Percentiles rank a stretch among this genome's conserved stretches.
Conservation (phyloP, 2,329 filamentous ascomycete species). For the Lasiodiplodia sp. region DNA sequence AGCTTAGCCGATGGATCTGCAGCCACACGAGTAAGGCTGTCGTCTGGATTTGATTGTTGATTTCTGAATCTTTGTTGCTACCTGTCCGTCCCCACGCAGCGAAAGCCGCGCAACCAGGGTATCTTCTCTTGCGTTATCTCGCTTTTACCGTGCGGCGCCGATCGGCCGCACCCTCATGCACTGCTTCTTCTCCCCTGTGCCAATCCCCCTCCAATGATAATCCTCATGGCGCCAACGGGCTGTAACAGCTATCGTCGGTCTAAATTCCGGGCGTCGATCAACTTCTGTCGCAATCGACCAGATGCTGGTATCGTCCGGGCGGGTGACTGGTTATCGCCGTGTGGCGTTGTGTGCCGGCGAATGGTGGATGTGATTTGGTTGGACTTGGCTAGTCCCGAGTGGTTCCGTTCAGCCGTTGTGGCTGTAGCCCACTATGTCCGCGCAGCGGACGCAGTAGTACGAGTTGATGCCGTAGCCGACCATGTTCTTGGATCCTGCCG, state of each 20-base stretch:
- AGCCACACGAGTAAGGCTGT: conserved; percentile 8
- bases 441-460: conserved; percentile 52
- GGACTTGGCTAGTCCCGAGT: background rate
- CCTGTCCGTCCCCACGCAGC: conserved; percentile 4
- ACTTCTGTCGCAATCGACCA: background rate
- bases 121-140: conserved; percentile 23
- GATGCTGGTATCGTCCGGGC: background rate
- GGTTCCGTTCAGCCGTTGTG: conserved; percentile 40
- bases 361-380: background rate
- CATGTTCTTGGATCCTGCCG: conserved; percentile 37
- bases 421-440: conserved; percentile 48
- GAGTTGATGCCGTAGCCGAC: conserved; percentile 48
- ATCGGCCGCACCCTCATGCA: conserved; percentile 2
- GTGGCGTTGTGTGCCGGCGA: background rate
- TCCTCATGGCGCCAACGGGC: conserved; percentile 7
- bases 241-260: conserved; percentile 9
- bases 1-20: conserved; percentile 10
- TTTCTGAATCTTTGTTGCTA: conserved; percentile 8
- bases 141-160: conserved; percentile 3
- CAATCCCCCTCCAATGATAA: conserved; percentile 17
- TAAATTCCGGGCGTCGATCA: conserved; percentile 18
- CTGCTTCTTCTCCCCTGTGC: conserved; percentile 4
- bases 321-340: conserved; percentile 3
- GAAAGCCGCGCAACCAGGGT: conserved; percentile 13
- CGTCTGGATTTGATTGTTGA: conserved; percentile 8